Base-by-base conservation (phyloP, 257 asterid species). In the Jacaranda copaia region DNA sequence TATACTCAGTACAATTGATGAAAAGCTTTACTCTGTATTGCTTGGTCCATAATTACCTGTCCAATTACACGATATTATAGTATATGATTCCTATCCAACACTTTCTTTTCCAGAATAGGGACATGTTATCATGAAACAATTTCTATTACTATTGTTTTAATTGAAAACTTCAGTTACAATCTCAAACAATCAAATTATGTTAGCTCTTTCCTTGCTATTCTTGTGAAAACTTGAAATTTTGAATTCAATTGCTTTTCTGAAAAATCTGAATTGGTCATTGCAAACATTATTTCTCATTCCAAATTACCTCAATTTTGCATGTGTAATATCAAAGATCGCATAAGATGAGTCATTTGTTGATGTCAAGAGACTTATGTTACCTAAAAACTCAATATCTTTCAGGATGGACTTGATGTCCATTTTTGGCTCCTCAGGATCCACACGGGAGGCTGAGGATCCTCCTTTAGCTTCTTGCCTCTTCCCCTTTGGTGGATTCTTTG, bases 321-420 rank as follows among this genome's bases (percentile, higher is more conserved):
- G 78, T 60, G 16, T 48, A 18, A 68, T 42, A 78, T 57, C 52
- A 75, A 58, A 58, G 15, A 66, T 59, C 0, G 4, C 15, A 66
- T 10, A 51, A 53, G 49, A 32, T 35, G 43, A 14, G 39, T 1
- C 38, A 15, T 7, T 6, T 40, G 66, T 55, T 61, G 20, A 36
- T 5, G 43, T 60, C 40, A 51, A 40, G 61, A 40, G 42, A 58
- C 43, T n/a, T 5, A 16, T 25, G 32, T 36, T 40, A 91, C 97
- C 94, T 75, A 90, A 58, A 79, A 77, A 83, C 74, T 93, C 87
- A 25, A 87, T 86, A 76, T 91, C 97, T 81, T 88, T 91, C 72
- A 87, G 63, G 49, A 55, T 55, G 60, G 60, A 55, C 32, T 55
- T 55, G 60, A 55, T 15, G 60, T 55, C 60, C 60, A 55, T 16